phyloP scores from a whole-genome alignment of 2,329 filamentous ascomycete species.

The Tolypocladium amazonense region DNA sequence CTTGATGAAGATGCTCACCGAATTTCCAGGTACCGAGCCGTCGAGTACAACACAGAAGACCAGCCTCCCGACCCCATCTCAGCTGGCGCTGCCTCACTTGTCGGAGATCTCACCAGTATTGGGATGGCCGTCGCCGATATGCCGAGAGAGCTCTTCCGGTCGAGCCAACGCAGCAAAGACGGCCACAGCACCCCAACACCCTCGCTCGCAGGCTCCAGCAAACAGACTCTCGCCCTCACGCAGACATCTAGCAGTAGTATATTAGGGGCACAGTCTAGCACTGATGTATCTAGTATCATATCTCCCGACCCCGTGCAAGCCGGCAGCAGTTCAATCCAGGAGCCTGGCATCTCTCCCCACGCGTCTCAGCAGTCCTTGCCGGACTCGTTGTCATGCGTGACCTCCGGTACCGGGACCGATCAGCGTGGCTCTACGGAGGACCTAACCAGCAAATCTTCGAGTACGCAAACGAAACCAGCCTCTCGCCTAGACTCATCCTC shows the following conservation, averaged over 20 bases:
- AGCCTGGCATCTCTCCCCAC: not conserved
- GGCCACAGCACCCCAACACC: not conserved
- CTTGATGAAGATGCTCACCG: constrained; percentile 3
- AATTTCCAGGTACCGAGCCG: constrained; percentile 30
- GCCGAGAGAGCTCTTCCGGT: constrained; percentile 45
- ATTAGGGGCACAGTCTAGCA: constrained; percentile 3
- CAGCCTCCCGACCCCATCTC: constrained; percentile 73
- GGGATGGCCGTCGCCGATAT: constrained; percentile 75
- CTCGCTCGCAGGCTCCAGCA: constrained; percentile 1
- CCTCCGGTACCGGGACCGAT: not conserved
- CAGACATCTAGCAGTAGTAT: constrained; percentile 1
- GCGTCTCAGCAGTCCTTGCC: not conserved
- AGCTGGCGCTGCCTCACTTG: constrained; percentile 63
- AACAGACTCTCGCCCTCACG: not conserved
- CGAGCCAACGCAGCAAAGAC: constrained; percentile 13
- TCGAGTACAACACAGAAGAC: constrained; percentile 67
- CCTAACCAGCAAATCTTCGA: constrained; percentile 1
- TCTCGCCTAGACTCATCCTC: constrained; percentile 9
- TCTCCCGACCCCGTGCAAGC: not conserved
- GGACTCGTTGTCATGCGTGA: not conserved
- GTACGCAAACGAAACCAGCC: constrained; percentile 5
- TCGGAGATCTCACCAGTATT: constrained; percentile 75
- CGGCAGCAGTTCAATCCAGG: not conserved
- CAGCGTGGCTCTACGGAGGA: not conserved
- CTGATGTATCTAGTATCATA: not conserved